Evolutionary conservation across 1,139 yeast species (phyloP).

Genomic region (Kodamaea suecica): DNA sequence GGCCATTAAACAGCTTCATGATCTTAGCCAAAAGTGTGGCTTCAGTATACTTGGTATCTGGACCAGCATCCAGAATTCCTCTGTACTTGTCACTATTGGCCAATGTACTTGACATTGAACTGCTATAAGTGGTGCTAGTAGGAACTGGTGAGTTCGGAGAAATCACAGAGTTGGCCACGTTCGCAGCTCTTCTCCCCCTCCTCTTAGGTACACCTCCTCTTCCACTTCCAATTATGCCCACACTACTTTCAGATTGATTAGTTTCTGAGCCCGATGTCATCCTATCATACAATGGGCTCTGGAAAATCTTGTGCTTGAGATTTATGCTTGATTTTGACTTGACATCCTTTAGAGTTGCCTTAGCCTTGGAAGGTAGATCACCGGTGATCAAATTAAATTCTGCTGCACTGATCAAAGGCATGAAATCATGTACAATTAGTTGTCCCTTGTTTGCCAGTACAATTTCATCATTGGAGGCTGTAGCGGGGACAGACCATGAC

Average conservation of each 20-base stretch:
- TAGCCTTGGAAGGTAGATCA: slow-evolving; percentile 29
- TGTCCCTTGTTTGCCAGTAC: background rate
- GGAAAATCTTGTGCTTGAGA: slow-evolving; percentile 41
- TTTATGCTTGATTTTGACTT: slow-evolving; percentile 15
- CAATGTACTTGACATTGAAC: background rate
- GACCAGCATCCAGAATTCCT: slow-evolving; percentile 8
- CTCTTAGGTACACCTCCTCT: slow-evolving; percentile 18
- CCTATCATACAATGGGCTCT: slow-evolving; percentile 38
- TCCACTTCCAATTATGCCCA: slow-evolving; percentile 8
- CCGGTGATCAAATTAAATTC: slow-evolving; percentile 45
- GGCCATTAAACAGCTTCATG: slow-evolving; percentile 45
- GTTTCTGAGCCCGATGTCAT: slow-evolving; percentile 46
- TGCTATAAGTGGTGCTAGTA: background rate
- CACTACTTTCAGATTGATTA: slow-evolving; percentile 24
- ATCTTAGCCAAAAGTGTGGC: slow-evolving; percentile 42
- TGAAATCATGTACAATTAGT: slow-evolving; percentile 37
- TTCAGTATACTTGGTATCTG: slow-evolving; percentile 31
- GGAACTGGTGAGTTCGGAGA: background rate
- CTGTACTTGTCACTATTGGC: slow-evolving; percentile 1
- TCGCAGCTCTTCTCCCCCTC: slow-evolving; percentile 28
- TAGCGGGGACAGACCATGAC: background rate
- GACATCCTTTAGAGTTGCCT: slow-evolving; percentile 17
- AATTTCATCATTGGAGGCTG: background rate
- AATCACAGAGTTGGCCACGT: background rate
- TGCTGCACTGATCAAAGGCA: slow-evolving; percentile 38